Evolutionary conservation across 345 rosid genomes (phyloP), one percentile per base, ranked within the genome.

Genomic region (Melaleuca alternifolia): DNA sequence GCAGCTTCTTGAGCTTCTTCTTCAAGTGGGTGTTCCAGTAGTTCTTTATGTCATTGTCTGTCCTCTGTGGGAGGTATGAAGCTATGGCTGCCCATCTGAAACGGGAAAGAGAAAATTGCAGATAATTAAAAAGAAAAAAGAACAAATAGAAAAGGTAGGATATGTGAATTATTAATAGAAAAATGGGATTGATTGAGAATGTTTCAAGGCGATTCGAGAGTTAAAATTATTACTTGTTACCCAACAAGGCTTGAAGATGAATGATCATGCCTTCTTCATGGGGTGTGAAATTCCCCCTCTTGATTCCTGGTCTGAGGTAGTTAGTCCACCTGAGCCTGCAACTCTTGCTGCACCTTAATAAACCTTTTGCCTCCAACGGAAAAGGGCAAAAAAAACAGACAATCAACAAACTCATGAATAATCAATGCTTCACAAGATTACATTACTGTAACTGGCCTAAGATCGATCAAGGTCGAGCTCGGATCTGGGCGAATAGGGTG

Each of bases 291-390:
- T 97, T 96, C 50, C 99, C 99, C 41, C 99, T 88, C 92, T 96
- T 97, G 85, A 97, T 96, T 83, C 99, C 99, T n/a, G 99, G 99
- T 85, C 99, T 92, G 11, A 97, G 92, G 91, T 97, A 97, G 91
- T 97, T 97, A n/a, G 99, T 97, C 99, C 99, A 97, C 89, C 99
- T 93, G n/a, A 97, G 95, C 91, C 99, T 94, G 92, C 98, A 97
- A 88, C 99, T 97, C 86, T 97, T 97, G 96, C 99, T 97, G 89
- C 99, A 97, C 88, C 99, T 96, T 53, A 94, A 1, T 91, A 97
- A 86, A 62, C 99, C 99, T 96, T 89, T 89, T 21, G 30, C 52
- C 86, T 50, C 30, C 12, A 13, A 77, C 84, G 51, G 15, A 20
- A 23, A 84, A 11, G 83, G 84, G 30, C 2, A 14, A 81, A 8